Evolutionary conservation across 2,329 filamentous ascomycete genomes (phyloP).

Genomic region (Herpomyces periplanetae): DNA sequence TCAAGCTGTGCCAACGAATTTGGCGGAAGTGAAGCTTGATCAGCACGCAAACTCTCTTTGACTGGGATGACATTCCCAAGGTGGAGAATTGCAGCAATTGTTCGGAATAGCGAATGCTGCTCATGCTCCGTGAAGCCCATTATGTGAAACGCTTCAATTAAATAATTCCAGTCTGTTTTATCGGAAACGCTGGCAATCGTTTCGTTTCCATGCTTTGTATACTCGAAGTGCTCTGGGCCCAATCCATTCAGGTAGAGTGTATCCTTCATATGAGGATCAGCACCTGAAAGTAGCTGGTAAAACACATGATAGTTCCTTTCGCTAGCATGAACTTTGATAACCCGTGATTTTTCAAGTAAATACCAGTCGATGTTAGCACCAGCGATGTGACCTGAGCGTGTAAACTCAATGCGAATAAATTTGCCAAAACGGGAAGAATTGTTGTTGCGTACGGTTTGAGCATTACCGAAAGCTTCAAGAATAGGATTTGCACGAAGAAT

Average conservation of each 20-base stretch:
- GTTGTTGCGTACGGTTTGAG: constrained; percentile 86
- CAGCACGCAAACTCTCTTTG: constrained; percentile 58
- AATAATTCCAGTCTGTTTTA: constrained; percentile 44
- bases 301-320: constrained; percentile 94
- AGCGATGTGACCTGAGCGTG: constrained; percentile 45
- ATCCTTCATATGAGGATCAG: constrained; percentile 27
- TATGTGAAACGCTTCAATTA: constrained; percentile 67
- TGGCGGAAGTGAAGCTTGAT: constrained; percentile 45
- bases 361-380: constrained; percentile 98
- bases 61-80: constrained; percentile 62
- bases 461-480: constrained; percentile 86
- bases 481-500: constrained; percentile 88
- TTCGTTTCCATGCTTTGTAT: constrained; percentile 66
- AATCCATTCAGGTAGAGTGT: constrained; percentile 34
- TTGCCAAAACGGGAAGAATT: constrained; percentile 96
- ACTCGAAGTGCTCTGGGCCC: constrained; percentile 53
- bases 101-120: constrained; percentile 41
- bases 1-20: constrained; percentile 27
- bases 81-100: constrained; percentile 63
- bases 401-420: constrained; percentile 91
- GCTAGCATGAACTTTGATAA: constrained; percentile 47
- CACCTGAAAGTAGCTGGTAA: constrained; percentile 68
- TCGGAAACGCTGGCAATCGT: constrained; percentile 68
- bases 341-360: constrained; percentile 80
- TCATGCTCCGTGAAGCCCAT: constrained; percentile 75